Evolutionary conservation across 2,329 filamentous ascomycete genomes (phyloP).

Genomic region (Gaeumannomyces sp.): DNA sequence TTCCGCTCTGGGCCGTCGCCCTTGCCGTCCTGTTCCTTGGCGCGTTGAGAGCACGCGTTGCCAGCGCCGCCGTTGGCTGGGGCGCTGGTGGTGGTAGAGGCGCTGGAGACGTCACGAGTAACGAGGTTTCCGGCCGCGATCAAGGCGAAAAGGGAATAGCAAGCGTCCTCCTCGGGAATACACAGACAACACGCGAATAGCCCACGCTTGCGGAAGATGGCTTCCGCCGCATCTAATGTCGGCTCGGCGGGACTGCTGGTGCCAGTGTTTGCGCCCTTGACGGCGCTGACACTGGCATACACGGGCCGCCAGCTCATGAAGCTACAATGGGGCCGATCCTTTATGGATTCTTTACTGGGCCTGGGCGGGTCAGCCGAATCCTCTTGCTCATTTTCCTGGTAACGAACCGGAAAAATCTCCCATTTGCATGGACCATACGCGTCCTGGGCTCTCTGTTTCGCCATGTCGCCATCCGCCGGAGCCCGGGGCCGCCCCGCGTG

Average conservation of each 20-base stretch:
- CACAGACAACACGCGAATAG: background rate
- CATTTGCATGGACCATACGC: constrained; percentile 67
- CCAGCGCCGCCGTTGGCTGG: background rate
- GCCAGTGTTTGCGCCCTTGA: constrained; percentile 37
- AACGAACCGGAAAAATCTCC: constrained; percentile 67
- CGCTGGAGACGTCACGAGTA: no score
- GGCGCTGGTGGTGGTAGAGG: no score
- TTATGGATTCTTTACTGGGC: constrained; percentile 44
- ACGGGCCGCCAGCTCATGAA: constrained; percentile 33
- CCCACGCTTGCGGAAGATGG: constrained; percentile 14
- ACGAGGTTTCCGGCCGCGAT: background rate
- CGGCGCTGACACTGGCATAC: constrained; percentile 38
- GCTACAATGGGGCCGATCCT: constrained; percentile 34
- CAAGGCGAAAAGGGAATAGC: background rate
- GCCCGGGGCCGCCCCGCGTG: constrained; percentile 21
- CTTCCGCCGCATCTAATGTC: constrained; percentile 17
- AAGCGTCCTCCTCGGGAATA: background rate
- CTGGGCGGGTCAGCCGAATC: constrained; percentile 47
- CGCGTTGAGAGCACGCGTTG: constrained; percentile 23
- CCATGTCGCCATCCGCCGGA: constrained; percentile 20
- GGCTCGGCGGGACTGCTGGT: constrained; percentile 27
- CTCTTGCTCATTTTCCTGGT: constrained; percentile 49
- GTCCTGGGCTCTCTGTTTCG: constrained; percentile 29
- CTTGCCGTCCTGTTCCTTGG: constrained; percentile 29
- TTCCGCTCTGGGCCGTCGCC: constrained; percentile 37